Evolutionary conservation across 192 early-diverging fungal species (phyloP), one percentile per base, ranked within the genome.

Genomic region (Coemansia brasiliensis): DNA sequence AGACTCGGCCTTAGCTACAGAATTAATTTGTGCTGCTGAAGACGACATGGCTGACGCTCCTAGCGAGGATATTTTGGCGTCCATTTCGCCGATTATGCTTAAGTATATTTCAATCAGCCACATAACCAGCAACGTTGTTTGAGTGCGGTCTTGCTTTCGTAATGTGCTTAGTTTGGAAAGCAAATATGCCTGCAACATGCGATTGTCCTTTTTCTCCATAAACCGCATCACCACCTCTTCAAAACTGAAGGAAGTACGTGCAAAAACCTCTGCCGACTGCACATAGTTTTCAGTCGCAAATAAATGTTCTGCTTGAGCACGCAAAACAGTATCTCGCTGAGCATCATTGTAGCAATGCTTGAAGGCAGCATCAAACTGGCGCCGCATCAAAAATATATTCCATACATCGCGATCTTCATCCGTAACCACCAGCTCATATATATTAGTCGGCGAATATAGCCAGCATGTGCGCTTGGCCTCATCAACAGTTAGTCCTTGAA

Each of bases 351-450:
- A 68, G 57, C 90, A 88, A 65, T 89, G 89, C 39, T 84, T 65
- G 22, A 95, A 69, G 2, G 96, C 94, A 2, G 83, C 63, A 35
- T 95, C 92, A 65, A 91, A 99, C 55, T 88, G 80, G 51, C 88
- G 87, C 35, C 85, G 86, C 24, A 87, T 73, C 37, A 99, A 72
- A 64, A 90, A 97, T 2, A 98, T 83, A 27, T 86, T 83, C 97
- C 97, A 99, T 5, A 96, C 88, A 58, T 99, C 88, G 32, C 94
- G 86, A 53, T 94, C 93, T 80, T 99, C 97, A 27, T 95, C 89
- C 0, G 82, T 87, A 20, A 97, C 85, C 22, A 93, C 82, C n/a
- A 99, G 72, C 77, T 99, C 95, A 60, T 88, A 92, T 32, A 99
- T 84, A 3, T 87, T 80, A 10, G 72, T 55, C n/a, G 86, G 87